phyloP scores from a whole-genome alignment of 257 asterid species.

The Apocynum venetum region DNA sequence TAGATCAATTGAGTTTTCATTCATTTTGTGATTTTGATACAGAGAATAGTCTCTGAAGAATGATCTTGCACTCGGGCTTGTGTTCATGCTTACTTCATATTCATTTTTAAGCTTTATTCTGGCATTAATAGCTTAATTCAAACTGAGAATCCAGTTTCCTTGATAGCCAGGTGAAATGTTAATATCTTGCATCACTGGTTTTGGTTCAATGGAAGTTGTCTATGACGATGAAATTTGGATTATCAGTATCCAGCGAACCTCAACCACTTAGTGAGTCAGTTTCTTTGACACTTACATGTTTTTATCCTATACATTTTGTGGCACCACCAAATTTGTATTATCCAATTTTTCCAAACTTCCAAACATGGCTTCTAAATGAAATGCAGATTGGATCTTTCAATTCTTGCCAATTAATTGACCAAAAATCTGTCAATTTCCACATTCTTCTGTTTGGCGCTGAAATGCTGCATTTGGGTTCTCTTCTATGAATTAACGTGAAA shows the following conservation, averaged over 20 bases:
- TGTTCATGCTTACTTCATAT: neutral
- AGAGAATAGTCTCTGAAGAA: neutral
- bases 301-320: neutral
- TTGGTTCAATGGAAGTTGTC: slow-evolving; percentile 7
- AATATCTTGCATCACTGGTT: neutral
- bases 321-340: neutral
- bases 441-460: neutral
- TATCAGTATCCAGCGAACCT: neutral
- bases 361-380: neutral
- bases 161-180: neutral
- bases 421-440: neutral
- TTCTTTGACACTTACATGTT: neutral
- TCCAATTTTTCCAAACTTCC: neutral
- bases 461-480: neutral
- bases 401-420: neutral
- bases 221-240: neutral
- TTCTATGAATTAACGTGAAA: neutral
- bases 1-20: neutral
- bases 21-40: neutral
- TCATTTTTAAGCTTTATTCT: neutral
- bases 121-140: neutral
- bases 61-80: neutral
- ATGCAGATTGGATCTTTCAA: neutral
- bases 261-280: neutral
- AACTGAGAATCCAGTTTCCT: neutral